These are phyloP conservation scores for Termitomyces sp. DNA, from an alignment of 768 basidiomycete species.

Conservation along the genomic window DNA sequence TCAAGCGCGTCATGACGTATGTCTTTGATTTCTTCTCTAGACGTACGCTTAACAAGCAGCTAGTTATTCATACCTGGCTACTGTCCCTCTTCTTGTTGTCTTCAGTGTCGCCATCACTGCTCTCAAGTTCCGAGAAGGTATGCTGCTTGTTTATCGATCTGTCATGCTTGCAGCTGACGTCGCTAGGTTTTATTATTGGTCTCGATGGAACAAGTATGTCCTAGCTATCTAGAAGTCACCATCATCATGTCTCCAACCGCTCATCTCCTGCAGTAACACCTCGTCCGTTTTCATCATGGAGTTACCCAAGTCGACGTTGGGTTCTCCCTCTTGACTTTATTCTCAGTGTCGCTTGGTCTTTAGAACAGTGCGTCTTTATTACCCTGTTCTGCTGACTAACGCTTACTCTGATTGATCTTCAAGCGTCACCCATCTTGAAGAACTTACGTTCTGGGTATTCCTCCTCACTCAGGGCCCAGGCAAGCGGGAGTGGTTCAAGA, in stretches of 20 bases:
- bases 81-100: constrained; percentile 59
- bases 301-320: constrained; percentile 38
- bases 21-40: constrained; percentile 19
- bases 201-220: constrained; percentile 30
- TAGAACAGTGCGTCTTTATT: constrained; percentile 59
- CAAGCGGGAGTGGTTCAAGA: constrained; percentile 72
- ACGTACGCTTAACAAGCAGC: constrained; percentile 1
- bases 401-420: neutral
- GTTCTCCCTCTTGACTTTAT: constrained; percentile 68
- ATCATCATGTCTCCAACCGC: neutral
- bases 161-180: neutral
- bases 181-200: constrained; percentile 33
- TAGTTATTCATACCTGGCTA: constrained; percentile 76
- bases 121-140: constrained; percentile 74
- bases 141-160: neutral
- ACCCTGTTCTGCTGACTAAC: constrained; percentile 1
- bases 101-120: constrained; percentile 59
- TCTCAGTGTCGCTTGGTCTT: constrained; percentile 68
- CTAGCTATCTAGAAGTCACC: neutral
- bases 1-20: constrained; percentile 87
- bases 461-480: constrained; percentile 71
- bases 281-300: constrained; percentile 51
- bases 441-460: constrained; percentile 81
- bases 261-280: constrained; percentile 43
- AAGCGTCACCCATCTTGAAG: constrained; percentile 81